Conservation (phyloP, 352 stramenopile genomes). For the Pythium apleroticum region DNA sequence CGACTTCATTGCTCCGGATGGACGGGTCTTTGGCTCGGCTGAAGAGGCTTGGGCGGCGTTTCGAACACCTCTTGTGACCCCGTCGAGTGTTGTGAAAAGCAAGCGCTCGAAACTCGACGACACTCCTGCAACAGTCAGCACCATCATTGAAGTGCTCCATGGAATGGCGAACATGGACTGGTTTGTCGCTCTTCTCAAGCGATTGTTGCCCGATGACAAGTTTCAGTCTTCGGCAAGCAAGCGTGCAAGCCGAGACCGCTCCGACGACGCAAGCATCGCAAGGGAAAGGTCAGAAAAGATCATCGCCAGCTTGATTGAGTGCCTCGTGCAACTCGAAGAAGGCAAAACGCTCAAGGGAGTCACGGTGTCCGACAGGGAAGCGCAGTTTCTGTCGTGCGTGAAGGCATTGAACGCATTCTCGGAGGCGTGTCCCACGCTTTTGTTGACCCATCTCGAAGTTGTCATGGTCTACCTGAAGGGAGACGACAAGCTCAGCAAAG, state of each 20-base stretch:
- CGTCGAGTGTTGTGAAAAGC: slow-evolving; percentile 63
- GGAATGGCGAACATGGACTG: slow-evolving; percentile 68
- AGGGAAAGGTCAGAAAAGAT: slow-evolving; percentile 60
- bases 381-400: slow-evolving; percentile 76
- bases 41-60: slow-evolving; percentile 67
- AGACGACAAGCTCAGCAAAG: slow-evolving; percentile 54
- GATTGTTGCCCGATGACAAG: slow-evolving; percentile 44
- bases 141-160: slow-evolving; percentile 80
- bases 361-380: slow-evolving; percentile 46
- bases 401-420: slow-evolving; percentile 78
- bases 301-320: slow-evolving; percentile 59
- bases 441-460: slow-evolving; percentile 61
- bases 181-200: slow-evolving; percentile 69
- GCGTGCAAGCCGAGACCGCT: slow-evolving; percentile 41
- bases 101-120: slow-evolving; percentile 68
- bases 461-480: slow-evolving; percentile 74
- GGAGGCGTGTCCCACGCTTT: slow-evolving; percentile 57
- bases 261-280: slow-evolving; percentile 50
- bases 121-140: slow-evolving; percentile 51
- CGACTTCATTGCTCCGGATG: slow-evolving; percentile 63
- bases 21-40: slow-evolving; percentile 40
- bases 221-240: slow-evolving; percentile 18
- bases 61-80: slow-evolving; percentile 51
- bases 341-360: slow-evolving; percentile 51
- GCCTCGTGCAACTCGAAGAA: slow-evolving; percentile 76